Percentiles rank a stretch among this genome's conserved stretches.
Conservation (phyloP, 2,329 filamentous ascomycete genomes). For the Macrophomina tecta region DNA sequence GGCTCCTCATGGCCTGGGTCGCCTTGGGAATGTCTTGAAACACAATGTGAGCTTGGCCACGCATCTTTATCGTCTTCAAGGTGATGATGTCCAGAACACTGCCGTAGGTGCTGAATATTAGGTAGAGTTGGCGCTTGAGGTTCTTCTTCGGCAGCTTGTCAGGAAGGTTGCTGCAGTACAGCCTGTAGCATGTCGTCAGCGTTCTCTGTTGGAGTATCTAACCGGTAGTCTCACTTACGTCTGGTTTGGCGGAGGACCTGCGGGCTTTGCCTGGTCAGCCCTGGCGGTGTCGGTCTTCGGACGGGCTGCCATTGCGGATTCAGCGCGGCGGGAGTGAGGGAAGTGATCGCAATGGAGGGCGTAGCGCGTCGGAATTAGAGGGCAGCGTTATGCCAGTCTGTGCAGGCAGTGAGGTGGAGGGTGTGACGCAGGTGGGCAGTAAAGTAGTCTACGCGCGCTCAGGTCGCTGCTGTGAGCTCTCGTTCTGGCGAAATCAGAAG, state of each 20-base stretch:
- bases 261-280: slow-evolving; percentile 27
- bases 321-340: not conserved
- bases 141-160: slow-evolving; percentile 90
- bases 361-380: not conserved
- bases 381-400: not conserved
- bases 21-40: slow-evolving; percentile 90
- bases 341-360: not conserved
- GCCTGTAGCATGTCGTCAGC: slow-evolving; percentile 55
- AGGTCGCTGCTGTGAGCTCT: not conserved
- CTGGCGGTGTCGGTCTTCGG: slow-evolving; percentile 22
- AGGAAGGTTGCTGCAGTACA: slow-evolving; percentile 89
- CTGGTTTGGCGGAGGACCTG: slow-evolving; percentile 36
- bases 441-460: not conserved
- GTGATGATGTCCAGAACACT: slow-evolving; percentile 90
- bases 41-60: slow-evolving; percentile 91
- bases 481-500: slow-evolving; percentile 5
- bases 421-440: not conserved
- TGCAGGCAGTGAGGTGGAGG: not conserved
- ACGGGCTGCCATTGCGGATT: slow-evolving; percentile 20
- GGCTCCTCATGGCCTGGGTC: slow-evolving; percentile 87
- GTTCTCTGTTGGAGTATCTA: not conserved
- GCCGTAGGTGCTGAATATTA: slow-evolving; percentile 92
- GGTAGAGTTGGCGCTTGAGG: slow-evolving; percentile 84
- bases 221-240: slow-evolving; percentile 36
- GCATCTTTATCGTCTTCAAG: slow-evolving; percentile 88